phyloP scores from a whole-genome alignment of 2,329 filamentous ascomycete species.

The Macrophomina pseudophaseolina region DNA sequence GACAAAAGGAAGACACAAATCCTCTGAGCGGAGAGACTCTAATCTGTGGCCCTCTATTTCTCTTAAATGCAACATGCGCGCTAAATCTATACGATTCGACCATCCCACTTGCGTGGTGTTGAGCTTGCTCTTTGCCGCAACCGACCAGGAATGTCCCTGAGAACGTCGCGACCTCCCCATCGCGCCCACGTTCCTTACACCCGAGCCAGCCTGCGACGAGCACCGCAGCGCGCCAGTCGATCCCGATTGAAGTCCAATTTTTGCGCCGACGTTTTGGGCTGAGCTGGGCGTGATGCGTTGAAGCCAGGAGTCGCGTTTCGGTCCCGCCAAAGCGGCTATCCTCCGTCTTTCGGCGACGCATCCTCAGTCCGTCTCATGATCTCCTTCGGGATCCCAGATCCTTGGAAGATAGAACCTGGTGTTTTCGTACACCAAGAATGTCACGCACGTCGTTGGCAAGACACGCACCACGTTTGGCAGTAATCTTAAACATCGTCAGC shows the following conservation, averaged over 20 bases:
- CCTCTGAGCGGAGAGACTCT: background rate
- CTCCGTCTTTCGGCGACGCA: background rate
- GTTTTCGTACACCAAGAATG: constrained; percentile 97
- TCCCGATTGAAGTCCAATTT: background rate
- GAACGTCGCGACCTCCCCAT: background rate
- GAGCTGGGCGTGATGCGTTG: background rate
- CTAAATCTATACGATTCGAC: constrained; percentile 22
- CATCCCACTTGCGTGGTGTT: constrained; percentile 25
- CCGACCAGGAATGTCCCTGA: constrained; percentile 19
- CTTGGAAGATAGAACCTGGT: constrained; percentile 71
- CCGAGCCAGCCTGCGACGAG: background rate
- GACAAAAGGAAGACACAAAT: constrained; percentile 10
- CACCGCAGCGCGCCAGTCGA: background rate
- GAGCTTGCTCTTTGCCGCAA: constrained; percentile 17
- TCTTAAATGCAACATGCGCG: constrained; percentile 23
- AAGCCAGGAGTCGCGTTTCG: background rate
- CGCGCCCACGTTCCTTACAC: background rate
- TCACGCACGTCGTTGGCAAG: constrained; percentile 93
- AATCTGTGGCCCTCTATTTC: constrained; percentile 11
- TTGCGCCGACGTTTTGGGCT: constrained; percentile 2
- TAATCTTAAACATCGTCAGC: constrained; percentile 50
- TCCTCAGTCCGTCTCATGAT: constrained; percentile 21
- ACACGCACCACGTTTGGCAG: constrained; percentile 89
- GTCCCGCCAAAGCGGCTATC: background rate
- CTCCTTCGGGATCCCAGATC: constrained; percentile 33